These are phyloP conservation scores for Trichosporon sp. DNA, from an alignment of 1,284 basidiomycete species.

Conservation along the genomic window DNA sequence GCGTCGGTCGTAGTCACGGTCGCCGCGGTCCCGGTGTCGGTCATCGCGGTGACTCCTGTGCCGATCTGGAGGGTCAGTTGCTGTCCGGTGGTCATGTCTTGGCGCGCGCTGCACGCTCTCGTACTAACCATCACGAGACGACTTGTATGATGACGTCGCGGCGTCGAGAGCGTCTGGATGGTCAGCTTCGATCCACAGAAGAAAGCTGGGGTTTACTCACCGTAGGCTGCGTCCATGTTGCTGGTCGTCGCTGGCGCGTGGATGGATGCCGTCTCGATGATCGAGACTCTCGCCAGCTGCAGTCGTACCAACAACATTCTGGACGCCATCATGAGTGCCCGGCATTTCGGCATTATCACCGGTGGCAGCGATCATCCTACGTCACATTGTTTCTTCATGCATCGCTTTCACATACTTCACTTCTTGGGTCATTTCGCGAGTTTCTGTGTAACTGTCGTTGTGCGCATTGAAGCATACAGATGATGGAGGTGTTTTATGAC, in stretches of 20 bases:
- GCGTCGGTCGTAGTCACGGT: slow-evolving; percentile 10
- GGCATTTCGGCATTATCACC: slow-evolving; percentile 1
- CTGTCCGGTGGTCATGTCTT: background rate
- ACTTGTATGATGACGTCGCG: slow-evolving; percentile 28
- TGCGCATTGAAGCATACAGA: background rate
- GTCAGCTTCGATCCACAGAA: background rate
- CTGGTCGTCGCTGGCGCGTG: background rate
- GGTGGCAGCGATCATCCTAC: background rate
- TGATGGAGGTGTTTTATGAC: background rate
- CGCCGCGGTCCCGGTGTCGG: background rate
- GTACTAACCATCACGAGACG: slow-evolving; percentile 18
- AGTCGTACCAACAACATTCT: slow-evolving; percentile 1
- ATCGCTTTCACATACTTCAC: background rate
- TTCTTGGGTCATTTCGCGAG: background rate
- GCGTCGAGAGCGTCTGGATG: slow-evolving; percentile 25
- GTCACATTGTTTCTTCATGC: background rate
- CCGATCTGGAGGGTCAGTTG: background rate
- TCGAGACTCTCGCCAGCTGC: background rate
- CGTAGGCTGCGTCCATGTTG: slow-evolving; percentile 33
- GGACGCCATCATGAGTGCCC: background rate
- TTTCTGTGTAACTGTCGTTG: background rate
- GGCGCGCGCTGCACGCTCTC: background rate
- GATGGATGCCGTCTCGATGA: background rate
- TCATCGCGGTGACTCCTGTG: slow-evolving; percentile 24
- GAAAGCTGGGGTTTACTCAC: slow-evolving; percentile 11